Evolutionary conservation across 257 asterid genomes (phyloP), one percentile per base, ranked within the genome.

Genomic region (Anisodus acutangulus): DNA sequence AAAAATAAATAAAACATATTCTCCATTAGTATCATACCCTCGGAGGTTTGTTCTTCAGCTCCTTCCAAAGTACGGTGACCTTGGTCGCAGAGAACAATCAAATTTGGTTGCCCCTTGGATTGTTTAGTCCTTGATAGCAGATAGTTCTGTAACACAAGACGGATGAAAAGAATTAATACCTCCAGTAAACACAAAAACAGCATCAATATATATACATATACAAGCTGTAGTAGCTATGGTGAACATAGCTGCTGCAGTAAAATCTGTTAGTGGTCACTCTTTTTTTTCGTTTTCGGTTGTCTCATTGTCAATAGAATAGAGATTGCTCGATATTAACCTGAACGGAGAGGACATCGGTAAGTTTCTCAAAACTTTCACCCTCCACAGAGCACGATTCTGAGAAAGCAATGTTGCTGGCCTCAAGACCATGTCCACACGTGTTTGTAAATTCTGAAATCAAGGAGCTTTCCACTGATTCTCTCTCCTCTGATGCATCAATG

Each of bases 401-500:
- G 85, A 92, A 74, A 88, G 97, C 97, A 87, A 93, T 76, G 87
- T 89, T 88, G 83, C 87, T 83, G 87, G 86, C 84, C 78, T 87
- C 94, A 41, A 84, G 64, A 82, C 87, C 89, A 83, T 88, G 89
- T 87, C 92, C 94, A 86, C 99, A 95, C 62, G 90, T 78, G 80
- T 90, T 91, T 58, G 92, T 87, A 88, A 97, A 91, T 86, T 92
- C 97, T 88, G 97, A 90, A 86, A 97, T 86, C 89, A 97, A 84
- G 78, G 93, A 91, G 87, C 85, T 91, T 79, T 93, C 99, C 70
- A 93, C 85, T 15, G 98, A 87, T 81, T 83, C 90, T 63, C 88
- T 85, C 83, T 89, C 95, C 84, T 91, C 94, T 31, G 93, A 91
- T 64, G 95, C 88, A 85, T 92, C 90, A 49, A 95, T 85, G 72